Evolutionary conservation across 768 basidiomycete genomes (phyloP), one percentile per base, ranked within the genome.

Genomic region (Lactarius indigo): DNA sequence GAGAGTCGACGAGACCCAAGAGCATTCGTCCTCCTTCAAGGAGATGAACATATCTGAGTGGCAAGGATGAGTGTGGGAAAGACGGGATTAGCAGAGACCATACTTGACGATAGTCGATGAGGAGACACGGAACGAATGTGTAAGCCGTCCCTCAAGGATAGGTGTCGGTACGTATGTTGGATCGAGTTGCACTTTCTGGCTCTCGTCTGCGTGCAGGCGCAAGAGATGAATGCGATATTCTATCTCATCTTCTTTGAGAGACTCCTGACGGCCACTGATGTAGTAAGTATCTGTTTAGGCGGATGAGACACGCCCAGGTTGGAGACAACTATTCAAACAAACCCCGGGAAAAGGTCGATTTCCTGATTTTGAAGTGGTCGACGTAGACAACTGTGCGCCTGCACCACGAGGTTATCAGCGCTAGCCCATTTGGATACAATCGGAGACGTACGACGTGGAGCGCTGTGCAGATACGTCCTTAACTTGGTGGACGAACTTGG

Each of bases 111-210:
- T 8, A 1, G 17, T 17, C 5, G 35, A 39, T 37, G 35, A 33
- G 18, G 60, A 61, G 8, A 62, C n/a, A 20, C 39, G 17, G 44
- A 66, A 66, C 3, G 12, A 23, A 28, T 44, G 26, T 5, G 28
- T 44, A 26, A 62, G 61, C 18, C 42, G 33, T 1, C 35, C 31
- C 12, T 52, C 47, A 1, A 63, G 17, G 26, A 20, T 52, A 8
- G 61, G 66, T 23, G 30, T 58, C 1, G 66, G 61, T 13, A 67
- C 31, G 13, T 57, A 63, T 2, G 13, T 18, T 5, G 56, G 30
- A 17, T 67, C 66, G 1, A 67, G 61, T 28, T 58, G 66, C 35
- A 63, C 9, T 5, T 56, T 55, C 3, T 67, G 66, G 17, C n/a
- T 30, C 10, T 66, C 41, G 13, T 66, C 65, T 9, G 60, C n/a